A percentile compares a stretch with the other conserved stretches of the same genome.
phyloP scores from a whole-genome alignment of 495 filamentous ascomycete genomes.

The Cenococcum geophilum region DNA sequence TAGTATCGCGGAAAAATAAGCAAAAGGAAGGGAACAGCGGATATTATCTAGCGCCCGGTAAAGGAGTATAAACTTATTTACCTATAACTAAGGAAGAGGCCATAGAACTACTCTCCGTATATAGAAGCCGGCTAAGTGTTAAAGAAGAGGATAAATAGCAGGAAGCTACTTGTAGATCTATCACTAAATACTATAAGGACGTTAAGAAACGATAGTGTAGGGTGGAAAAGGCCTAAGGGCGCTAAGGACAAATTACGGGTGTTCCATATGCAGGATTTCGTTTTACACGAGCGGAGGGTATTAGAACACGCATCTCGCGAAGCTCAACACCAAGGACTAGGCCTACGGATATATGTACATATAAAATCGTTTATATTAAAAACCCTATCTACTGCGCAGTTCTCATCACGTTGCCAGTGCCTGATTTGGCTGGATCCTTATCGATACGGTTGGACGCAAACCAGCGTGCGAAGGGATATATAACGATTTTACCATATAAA shows the following conservation, averaged over 20 bases:
- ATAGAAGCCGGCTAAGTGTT: background rate
- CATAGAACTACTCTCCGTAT: background rate
- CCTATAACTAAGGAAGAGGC: background rate
- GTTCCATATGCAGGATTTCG: background rate
- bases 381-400: no score
- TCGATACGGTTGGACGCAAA: no score
- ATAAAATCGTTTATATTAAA: no score
- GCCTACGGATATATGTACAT: no score
- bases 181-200: background rate
- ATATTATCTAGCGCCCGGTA: background rate
- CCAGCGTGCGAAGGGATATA: no score
- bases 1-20: background rate
- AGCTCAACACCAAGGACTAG: slow-evolving; percentile 3
- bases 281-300: background rate
- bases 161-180: background rate
- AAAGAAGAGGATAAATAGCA: background rate
- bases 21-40: background rate
- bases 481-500: no score
- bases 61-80: background rate
- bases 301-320: background rate
- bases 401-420: no score
- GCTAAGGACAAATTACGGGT: background rate
- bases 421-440: no score
- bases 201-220: background rate
- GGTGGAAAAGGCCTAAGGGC: background rate